These are phyloP conservation scores for Pichia deserticola DNA, from an alignment of 805 yeast genomes.

Conservation along the genomic window DNA sequence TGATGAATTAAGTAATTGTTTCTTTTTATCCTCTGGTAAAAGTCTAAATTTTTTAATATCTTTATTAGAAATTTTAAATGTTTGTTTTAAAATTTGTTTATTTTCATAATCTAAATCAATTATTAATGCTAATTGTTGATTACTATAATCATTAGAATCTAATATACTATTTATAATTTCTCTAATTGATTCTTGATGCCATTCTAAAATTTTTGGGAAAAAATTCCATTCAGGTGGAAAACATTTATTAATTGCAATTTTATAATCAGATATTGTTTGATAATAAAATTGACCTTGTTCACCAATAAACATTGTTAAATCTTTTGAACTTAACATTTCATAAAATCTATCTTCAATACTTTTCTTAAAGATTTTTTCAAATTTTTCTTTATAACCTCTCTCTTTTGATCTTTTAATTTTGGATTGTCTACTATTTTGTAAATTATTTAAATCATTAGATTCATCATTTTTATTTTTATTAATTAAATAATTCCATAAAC, in stretches of 20 bases:
- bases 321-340: slow-evolving; percentile 47
- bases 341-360: slow-evolving; percentile 62
- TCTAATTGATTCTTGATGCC: slow-evolving; percentile 64
- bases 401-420: slow-evolving; percentile 35
- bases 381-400: slow-evolving; percentile 56
- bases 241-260: slow-evolving; percentile 46
- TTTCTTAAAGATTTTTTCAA: slow-evolving; percentile 49
- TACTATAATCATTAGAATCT: slow-evolving; percentile 47
- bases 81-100: slow-evolving; percentile 41
- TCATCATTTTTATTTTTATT: slow-evolving; percentile 9
- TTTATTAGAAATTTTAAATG: slow-evolving; percentile 42
- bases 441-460: slow-evolving; percentile 9
- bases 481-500: slow-evolving; percentile 18
- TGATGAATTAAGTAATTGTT: slow-evolving; percentile 69
- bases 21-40: slow-evolving; percentile 53
- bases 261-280: slow-evolving; percentile 65
- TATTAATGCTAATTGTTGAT: slow-evolving; percentile 63
- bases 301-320: slow-evolving; percentile 44
- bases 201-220: slow-evolving; percentile 49
- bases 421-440: not conserved
- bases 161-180: slow-evolving; percentile 56
- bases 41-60: slow-evolving; percentile 45
- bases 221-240: slow-evolving; percentile 76
- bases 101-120: slow-evolving; percentile 72
- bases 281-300: slow-evolving; percentile 72